Conservation (phyloP, 495 filamentous ascomycete species). For the Tirmania nivea region DNA sequence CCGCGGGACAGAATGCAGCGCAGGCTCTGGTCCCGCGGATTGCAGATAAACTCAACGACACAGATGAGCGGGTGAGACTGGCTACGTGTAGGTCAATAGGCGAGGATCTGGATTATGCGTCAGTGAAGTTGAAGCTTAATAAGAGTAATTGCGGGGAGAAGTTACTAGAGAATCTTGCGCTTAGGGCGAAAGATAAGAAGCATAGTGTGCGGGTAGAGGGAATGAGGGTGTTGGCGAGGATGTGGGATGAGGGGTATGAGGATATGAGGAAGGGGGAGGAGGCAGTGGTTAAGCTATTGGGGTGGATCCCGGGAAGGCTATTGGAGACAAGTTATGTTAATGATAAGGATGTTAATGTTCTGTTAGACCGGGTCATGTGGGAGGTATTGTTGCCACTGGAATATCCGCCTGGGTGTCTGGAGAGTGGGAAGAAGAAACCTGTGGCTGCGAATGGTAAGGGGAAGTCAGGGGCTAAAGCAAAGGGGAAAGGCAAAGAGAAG, state of each 20-base stretch:
- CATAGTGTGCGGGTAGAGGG: slow-evolving; percentile 61
- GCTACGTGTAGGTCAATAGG: slow-evolving; percentile 67
- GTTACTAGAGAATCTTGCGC: slow-evolving; percentile 55
- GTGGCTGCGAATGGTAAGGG: slow-evolving; percentile 36
- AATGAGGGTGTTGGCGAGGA: slow-evolving; percentile 58
- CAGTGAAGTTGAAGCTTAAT: slow-evolving; percentile 55
- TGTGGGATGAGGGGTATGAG: slow-evolving; percentile 79
- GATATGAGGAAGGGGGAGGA: slow-evolving; percentile 74
- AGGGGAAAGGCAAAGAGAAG: slow-evolving; percentile 24
- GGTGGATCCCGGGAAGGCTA: slow-evolving; percentile 63
- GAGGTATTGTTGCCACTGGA: slow-evolving; percentile 65
- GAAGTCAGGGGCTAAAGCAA: slow-evolving; percentile 30
- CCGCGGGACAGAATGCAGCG: slow-evolving; percentile 10
- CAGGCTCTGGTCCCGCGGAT: slow-evolving; percentile 43
- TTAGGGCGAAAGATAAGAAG: slow-evolving; percentile 72
- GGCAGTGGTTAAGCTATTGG: slow-evolving; percentile 43
- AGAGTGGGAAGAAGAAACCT: not conserved
- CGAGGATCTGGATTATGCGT: slow-evolving; percentile 47
- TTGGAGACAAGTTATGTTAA: slow-evolving; percentile 81
- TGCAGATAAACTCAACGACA: slow-evolving; percentile 60
- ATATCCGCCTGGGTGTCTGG: slow-evolving; percentile 39
- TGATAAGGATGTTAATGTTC: slow-evolving; percentile 60
- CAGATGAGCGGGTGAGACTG: slow-evolving; percentile 74
- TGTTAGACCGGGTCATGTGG: slow-evolving; percentile 68
- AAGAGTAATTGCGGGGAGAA: slow-evolving; percentile 22